Percentiles rank a stretch among this genome's conserved stretches.
Conservation (phyloP, 106 monocot species). For the Dendrobium catenatum region DNA sequence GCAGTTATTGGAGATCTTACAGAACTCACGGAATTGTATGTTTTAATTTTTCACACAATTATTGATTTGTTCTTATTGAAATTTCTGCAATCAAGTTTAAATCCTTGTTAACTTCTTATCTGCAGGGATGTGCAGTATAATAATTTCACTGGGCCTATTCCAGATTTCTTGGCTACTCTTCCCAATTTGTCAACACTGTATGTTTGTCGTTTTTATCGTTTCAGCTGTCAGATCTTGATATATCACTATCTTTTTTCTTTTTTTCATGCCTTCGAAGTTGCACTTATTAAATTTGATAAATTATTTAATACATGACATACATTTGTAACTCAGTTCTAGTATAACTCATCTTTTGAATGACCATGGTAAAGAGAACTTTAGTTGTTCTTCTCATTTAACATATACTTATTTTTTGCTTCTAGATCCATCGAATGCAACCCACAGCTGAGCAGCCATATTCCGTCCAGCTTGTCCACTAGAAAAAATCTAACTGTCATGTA, state of each 20-base stretch:
- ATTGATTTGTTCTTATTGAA: neutral
- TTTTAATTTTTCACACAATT: neutral
- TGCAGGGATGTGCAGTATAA: conserved; percentile 33
- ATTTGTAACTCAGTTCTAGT: neutral
- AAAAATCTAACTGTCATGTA: conserved; percentile 21
- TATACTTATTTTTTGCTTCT: neutral
- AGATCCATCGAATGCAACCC: conserved; percentile 42
- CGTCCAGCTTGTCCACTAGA: conserved; percentile 14
- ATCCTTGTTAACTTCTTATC: neutral
- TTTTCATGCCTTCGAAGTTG: neutral
- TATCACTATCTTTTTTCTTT: neutral
- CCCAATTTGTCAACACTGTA: conserved; percentile 35
- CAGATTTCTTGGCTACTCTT: conserved; percentile 27
- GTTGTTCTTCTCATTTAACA: neutral
- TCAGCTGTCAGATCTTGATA: neutral
- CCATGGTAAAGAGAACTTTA: neutral
- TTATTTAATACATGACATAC: neutral
- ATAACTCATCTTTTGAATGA: neutral
- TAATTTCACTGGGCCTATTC: conserved; percentile 33
- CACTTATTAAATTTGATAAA: neutral
- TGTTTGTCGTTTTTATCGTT: neutral
- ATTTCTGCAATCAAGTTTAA: conserved; percentile 10
- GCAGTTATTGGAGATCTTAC: conserved; percentile 24
- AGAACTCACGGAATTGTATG: conserved; percentile 41
- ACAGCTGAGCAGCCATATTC: conserved; percentile 22